Evolutionary conservation across 78 protist species (phyloP).

Genomic region (Polysphondylium violaceum): DNA sequence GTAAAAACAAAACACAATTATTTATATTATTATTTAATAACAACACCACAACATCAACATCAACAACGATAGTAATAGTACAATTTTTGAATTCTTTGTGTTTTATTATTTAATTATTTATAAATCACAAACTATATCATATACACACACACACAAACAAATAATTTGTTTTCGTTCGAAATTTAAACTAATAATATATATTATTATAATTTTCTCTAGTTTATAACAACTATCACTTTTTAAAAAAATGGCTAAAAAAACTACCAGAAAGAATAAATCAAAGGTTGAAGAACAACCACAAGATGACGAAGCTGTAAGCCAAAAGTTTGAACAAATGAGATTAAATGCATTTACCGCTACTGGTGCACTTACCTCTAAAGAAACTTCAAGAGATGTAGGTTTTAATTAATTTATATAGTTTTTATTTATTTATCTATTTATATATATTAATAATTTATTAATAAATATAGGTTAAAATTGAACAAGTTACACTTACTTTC

Average conservation of each 20-base stretch:
- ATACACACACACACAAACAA: no score
- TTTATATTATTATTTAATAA: no score
- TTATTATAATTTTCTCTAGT: no score
- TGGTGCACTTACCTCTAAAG: conserved; percentile 60
- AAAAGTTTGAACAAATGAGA: conserved; percentile 63
- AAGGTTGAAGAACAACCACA: conserved; percentile 1
- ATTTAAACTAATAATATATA: no score
- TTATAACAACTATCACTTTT: no score
- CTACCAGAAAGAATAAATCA: background rate
- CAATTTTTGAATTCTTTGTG: background rate
- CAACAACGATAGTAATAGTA: no score
- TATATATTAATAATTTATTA: background rate
- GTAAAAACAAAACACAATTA: no score
- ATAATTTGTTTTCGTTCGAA: no score
- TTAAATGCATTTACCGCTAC: conserved; percentile 70
- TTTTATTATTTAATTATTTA: background rate
- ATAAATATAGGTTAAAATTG: conserved; percentile 57
- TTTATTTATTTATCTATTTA: background rate
- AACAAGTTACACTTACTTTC: conserved; percentile 77
- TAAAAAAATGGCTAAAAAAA: conserved; percentile 58
- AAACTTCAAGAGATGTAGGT: conserved; percentile 80
- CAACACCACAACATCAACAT: no score
- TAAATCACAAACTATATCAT: background rate
- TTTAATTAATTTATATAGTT: background rate
- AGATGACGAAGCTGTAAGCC: conserved; percentile 39